These are phyloP conservation scores for Citrus sp. DNA, from an alignment of 345 rosid species.

Conservation along the genomic window DNA sequence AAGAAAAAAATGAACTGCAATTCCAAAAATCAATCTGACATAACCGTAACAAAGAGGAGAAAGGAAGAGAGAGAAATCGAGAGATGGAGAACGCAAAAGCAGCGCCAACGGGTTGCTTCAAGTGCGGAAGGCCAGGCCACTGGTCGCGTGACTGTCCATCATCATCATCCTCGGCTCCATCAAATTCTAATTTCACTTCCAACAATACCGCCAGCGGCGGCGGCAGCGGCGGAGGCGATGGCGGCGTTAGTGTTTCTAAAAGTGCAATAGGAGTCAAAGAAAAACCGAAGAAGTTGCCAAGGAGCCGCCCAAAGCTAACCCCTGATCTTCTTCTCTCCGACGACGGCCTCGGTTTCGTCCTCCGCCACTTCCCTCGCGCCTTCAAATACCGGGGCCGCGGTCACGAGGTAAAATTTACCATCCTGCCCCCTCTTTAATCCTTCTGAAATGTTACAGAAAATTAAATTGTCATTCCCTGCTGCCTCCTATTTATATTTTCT, in stretches of 20 bases:
- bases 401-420: slow-evolving; percentile 53
- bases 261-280: slow-evolving; percentile 1
- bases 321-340: slow-evolving; percentile 75
- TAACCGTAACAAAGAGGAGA: background rate
- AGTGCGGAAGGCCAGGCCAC: slow-evolving; percentile 97
- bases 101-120: slow-evolving; percentile 87
- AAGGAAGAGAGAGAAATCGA: background rate
- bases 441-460: too few relatives aligned
- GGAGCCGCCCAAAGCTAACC: slow-evolving; percentile 75
- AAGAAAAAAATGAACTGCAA: too few relatives aligned
- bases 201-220: slow-evolving; percentile 10
- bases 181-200: slow-evolving; percentile 16
- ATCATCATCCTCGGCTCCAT: slow-evolving; percentile 19
- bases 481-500: too few relatives aligned
- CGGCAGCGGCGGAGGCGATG: background rate
- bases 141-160: slow-evolving; percentile 95
- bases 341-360: slow-evolving; percentile 81
- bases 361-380: slow-evolving; percentile 79
- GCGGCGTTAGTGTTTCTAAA: background rate
- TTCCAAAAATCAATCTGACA: background rate
- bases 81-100: slow-evolving; percentile 43
- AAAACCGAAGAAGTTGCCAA: slow-evolving; percentile 53
- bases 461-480: too few relatives aligned
- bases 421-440: background rate
- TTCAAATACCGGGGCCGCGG: slow-evolving; percentile 80